Base-by-base conservation (phyloP, 768 basidiomycete genomes). In the Amanita polypyramis region DNA sequence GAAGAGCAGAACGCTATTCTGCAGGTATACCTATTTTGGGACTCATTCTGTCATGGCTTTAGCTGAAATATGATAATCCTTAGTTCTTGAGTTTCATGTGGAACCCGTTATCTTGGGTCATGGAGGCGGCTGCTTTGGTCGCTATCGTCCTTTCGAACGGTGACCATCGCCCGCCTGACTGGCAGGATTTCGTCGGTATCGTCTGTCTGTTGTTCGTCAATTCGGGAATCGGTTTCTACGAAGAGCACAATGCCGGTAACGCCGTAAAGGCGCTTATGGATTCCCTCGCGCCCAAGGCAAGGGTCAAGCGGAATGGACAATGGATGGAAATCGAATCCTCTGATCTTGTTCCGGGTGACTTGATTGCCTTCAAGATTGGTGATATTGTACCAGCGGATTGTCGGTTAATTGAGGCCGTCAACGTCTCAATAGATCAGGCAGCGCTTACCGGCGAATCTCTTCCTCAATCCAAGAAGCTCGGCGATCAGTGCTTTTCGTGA, bases 231-330 rank as follows among this genome's bases (percentile, higher is more conserved):
- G 95, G 95, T 75, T 98, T 95, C 79, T 93, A 95, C 70, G 95
- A 97, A 66, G 95, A 97, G 67, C 79, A 82, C 47, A 92, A 91
- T 58, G 95, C 95, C 36, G 95, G 95, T 67, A 97, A 97, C 67
- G 95, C 95, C 21, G 95, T 98, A 72, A 96, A 95, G 72, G 95
- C 95, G 3, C 85, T 98, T 52, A 98, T 98, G 95, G 95, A 98
- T 63, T 96, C 95, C 1, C 87, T 98, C 52, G 94, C 94, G 4
- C 95, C 95, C 62, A 97, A 98, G 71, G 95, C 93, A 27, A 88
- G 86, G 67, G 89, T 91, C 62, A 90, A 80, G 72, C 93, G 95
- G 49, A 75, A 75, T 52, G 88, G 88, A 51, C 59, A 59, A 30
- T 97, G 95, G 95, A 62, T 66, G 15, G 95, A 98, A 65, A 85